These are phyloP conservation scores for Lachancea sp. DNA, from an alignment of 805 yeast genomes.

Conservation along the genomic window DNA sequence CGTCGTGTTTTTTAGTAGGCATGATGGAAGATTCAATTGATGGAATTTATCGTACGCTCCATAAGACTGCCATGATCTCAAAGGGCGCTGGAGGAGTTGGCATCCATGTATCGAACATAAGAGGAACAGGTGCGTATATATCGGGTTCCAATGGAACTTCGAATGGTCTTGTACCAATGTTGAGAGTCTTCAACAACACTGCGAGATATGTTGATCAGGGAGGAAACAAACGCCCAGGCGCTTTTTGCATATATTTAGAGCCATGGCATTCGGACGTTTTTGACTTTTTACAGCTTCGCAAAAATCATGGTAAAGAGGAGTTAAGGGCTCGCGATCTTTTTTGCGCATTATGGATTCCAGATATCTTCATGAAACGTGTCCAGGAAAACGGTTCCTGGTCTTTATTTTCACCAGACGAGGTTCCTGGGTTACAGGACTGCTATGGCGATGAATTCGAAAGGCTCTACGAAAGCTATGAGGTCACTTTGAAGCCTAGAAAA, in stretches of 20 bases:
- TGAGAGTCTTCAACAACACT: slow-evolving; percentile 87
- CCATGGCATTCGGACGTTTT: slow-evolving; percentile 95
- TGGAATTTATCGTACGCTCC: slow-evolving; percentile 83
- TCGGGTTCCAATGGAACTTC: slow-evolving; percentile 90
- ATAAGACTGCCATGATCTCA: slow-evolving; percentile 81
- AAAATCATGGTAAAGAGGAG: slow-evolving; percentile 94
- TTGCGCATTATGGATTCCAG: slow-evolving; percentile 90
- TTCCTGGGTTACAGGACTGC: slow-evolving; percentile 74
- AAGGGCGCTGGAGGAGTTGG: slow-evolving; percentile 96
- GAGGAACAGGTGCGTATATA: slow-evolving; percentile 78
- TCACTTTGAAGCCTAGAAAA: slow-evolving; percentile 50
- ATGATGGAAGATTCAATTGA: slow-evolving; percentile 92
- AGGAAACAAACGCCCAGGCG: slow-evolving; percentile 95
- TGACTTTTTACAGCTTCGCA: slow-evolving; percentile 76
- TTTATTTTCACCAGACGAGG: slow-evolving; percentile 78
- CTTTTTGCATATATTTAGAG: slow-evolving; percentile 85
- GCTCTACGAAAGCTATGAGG: slow-evolving; percentile 65
- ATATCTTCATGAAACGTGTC: slow-evolving; percentile 85
- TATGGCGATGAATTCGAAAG: slow-evolving; percentile 76
- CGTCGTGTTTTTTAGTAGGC: slow-evolving; percentile 88
- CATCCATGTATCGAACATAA: slow-evolving; percentile 73
- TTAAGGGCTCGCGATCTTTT: slow-evolving; percentile 85
- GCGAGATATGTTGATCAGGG: slow-evolving; percentile 97
- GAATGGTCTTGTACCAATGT: slow-evolving; percentile 87
- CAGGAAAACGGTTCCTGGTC: slow-evolving; percentile 78